Percentiles rank a stretch among this genome's conserved stretches.
Evolutionary conservation across 2,329 filamentous ascomycete genomes (phyloP).

Genomic region (Sphaerulina populicola): DNA sequence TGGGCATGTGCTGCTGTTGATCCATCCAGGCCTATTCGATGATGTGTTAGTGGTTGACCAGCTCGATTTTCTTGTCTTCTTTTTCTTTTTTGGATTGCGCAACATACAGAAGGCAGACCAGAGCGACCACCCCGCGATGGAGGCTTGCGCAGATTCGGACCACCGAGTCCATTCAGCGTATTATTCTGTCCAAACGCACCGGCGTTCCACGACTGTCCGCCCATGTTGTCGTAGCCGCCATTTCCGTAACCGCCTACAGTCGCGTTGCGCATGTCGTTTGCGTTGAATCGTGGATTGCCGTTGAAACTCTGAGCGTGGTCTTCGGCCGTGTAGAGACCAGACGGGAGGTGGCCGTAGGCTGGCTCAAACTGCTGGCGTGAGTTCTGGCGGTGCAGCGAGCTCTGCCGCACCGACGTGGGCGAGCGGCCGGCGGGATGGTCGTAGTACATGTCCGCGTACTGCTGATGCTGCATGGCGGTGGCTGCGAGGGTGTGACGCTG

Average conservation of each 20-base stretch:
- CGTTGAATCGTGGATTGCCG: conserved; percentile 46
- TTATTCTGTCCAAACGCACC: conserved; percentile 60
- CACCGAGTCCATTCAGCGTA: conserved; percentile 42
- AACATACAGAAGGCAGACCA: conserved; percentile 65
- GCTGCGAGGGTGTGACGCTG: conserved; percentile 10
- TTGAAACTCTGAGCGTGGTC: conserved; percentile 48
- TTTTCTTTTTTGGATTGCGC: neutral
- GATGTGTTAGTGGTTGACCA: conserved; percentile 11
- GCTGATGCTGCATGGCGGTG: conserved; percentile 27
- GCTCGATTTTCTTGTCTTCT: neutral
- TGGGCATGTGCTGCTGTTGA: conserved; percentile 40
- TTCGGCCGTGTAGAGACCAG: conserved; percentile 62
- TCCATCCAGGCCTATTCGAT: conserved; percentile 54
- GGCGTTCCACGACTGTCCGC: conserved; percentile 71
- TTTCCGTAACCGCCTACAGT: conserved; percentile 54
- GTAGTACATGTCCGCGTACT: conserved; percentile 58
- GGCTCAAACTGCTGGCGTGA: conserved; percentile 65
- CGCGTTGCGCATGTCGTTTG: conserved; percentile 49
- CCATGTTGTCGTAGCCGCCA: conserved; percentile 62
- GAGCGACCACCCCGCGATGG: conserved; percentile 48
- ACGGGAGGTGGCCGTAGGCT: conserved; percentile 57
- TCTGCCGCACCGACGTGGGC: conserved; percentile 62
- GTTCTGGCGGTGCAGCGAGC: conserved; percentile 57
- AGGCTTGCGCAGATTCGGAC: conserved; percentile 39
- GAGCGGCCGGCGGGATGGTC: conserved; percentile 60